Evolutionary conservation across 306 rosid species (phyloP).

Genomic region (Fragaria ananassa): DNA sequence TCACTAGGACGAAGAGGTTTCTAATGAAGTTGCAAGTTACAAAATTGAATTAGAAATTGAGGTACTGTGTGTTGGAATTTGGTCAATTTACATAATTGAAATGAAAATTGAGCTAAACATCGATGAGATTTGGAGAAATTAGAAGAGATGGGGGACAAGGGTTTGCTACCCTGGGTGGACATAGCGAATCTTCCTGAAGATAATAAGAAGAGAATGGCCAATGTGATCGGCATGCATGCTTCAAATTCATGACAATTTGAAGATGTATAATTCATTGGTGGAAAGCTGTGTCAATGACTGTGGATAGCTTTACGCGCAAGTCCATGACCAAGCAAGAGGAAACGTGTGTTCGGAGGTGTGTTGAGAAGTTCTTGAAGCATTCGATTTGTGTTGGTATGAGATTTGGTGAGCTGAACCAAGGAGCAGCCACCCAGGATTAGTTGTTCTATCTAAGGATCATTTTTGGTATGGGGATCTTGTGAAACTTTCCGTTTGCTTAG

Average conservation of each 20-base stretch:
- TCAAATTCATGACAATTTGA: conserved; percentile 61
- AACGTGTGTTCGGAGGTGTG: conserved; percentile 48
- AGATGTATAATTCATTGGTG: conserved; percentile 56
- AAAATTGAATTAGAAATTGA: too few species aligned
- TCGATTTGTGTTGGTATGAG: conserved; percentile 52
- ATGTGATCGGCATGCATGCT: conserved; percentile 61
- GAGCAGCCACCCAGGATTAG: conserved; percentile 45
- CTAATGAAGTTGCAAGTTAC: too few species aligned
- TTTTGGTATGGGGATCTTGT: conserved; percentile 4
- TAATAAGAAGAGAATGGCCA: conserved; percentile 58
- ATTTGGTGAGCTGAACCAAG: conserved; percentile 57
- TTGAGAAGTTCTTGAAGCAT: conserved; percentile 57
- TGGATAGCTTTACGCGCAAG: conserved; percentile 44
- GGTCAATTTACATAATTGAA: too few species aligned
- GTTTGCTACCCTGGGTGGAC: conserved; percentile 13
- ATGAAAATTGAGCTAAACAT: too few species aligned
- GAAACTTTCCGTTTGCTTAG: background rate
- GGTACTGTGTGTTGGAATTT: too few species aligned
- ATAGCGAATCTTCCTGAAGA: conserved; percentile 52
- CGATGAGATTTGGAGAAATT: too few species aligned
- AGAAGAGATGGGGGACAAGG: too few species aligned
- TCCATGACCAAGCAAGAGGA: conserved; percentile 53
- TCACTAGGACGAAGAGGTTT: too few species aligned
- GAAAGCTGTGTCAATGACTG: conserved; percentile 51
- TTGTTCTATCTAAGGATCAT: background rate